Evolutionary conservation across 164 flowering plant genomes (phyloP).

Genomic region (Piper longum): DNA sequence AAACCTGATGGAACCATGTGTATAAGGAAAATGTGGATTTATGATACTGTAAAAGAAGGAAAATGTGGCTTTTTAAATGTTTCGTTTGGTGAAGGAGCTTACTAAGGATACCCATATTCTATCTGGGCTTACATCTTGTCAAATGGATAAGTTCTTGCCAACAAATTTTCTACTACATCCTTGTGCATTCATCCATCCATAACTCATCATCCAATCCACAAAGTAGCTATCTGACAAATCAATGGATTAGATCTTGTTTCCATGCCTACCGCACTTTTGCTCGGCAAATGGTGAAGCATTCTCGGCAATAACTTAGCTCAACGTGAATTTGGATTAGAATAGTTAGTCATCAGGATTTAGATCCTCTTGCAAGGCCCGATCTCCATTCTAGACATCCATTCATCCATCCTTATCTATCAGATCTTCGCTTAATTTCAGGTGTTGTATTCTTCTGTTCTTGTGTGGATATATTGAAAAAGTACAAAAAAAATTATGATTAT

Average conservation of each 20-base stretch:
- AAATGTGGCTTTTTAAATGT: slow-evolving; percentile 44
- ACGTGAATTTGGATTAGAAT: slow-evolving; percentile 21
- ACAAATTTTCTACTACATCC: slow-evolving; percentile 31
- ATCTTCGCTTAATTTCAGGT: slow-evolving; percentile 68
- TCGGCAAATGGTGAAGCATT: slow-evolving; percentile 65
- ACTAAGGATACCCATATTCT: slow-evolving; percentile 46
- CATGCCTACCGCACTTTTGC: slow-evolving; percentile 53
- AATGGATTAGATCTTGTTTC: slow-evolving; percentile 41
- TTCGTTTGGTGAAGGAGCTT: slow-evolving; percentile 91
- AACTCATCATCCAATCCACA: slow-evolving; percentile 35
- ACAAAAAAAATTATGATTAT: slow-evolving; percentile 12
- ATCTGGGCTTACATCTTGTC: slow-evolving; percentile 49
- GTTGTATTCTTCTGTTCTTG: slow-evolving; percentile 38
- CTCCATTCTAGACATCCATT: slow-evolving; percentile 40
- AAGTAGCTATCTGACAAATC: slow-evolving; percentile 37
- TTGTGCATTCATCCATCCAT: slow-evolving; percentile 40
- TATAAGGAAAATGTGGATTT: slow-evolving; percentile 23
- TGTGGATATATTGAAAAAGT: slow-evolving; percentile 17
- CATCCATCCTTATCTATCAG: slow-evolving; percentile 62
- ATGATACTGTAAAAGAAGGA: slow-evolving; percentile 10
- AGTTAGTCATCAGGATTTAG: slow-evolving; percentile 42
- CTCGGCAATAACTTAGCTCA: slow-evolving; percentile 44
- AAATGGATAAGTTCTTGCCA: slow-evolving; percentile 46
- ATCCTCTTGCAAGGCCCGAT: slow-evolving; percentile 51
- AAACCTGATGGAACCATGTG: slow-evolving; percentile 12